These are phyloP conservation scores for Zoysia matrella DNA, from an alignment of 202 grass and related monocot genomes.

Conservation along the genomic window DNA sequence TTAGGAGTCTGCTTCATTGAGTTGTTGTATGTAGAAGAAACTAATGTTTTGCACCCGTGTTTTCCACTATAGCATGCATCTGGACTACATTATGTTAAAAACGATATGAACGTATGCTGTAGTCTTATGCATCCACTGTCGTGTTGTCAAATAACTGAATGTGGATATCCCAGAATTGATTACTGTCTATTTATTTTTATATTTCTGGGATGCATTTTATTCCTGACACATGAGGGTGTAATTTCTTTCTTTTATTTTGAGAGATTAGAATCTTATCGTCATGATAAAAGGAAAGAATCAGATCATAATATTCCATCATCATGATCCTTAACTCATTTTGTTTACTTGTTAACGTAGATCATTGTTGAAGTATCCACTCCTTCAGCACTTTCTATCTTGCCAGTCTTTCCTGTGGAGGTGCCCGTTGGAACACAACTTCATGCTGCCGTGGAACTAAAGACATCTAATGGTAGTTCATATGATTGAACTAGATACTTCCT, in stretches of 20 bases:
- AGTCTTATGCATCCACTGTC: conserved; percentile 26
- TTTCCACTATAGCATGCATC: conserved; percentile 6
- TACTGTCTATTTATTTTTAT: conserved; percentile 14
- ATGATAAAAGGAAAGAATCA: not conserved
- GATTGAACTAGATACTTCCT: conserved; percentile 37
- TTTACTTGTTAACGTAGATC: conserved; percentile 59
- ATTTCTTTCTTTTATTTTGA: conserved; percentile 21
- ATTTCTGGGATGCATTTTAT: conserved; percentile 15
- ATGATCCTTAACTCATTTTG: conserved; percentile 26
- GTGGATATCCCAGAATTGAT: conserved; percentile 1
- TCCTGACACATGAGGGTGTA: not conserved
- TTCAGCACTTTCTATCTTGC: conserved; percentile 68
- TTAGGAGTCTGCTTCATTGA: not conserved
- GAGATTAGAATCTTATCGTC: not conserved
- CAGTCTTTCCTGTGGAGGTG: conserved; percentile 86
- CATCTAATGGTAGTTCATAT: conserved; percentile 69
- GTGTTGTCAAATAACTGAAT: conserved; percentile 30
- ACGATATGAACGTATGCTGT: not conserved
- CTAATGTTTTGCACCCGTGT: not conserved
- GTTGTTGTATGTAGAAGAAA: conserved; percentile 20
- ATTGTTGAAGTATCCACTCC: conserved; percentile 82
- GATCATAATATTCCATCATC: conserved; percentile 7
- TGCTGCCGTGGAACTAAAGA: conserved; percentile 70
- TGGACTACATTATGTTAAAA: too few relatives aligned
- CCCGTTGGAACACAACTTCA: conserved; percentile 83